Evolutionary conservation across 2,329 filamentous ascomycete species (phyloP), one percentile per base, ranked within the genome.

Genomic region (Podosphaera fusca): DNA sequence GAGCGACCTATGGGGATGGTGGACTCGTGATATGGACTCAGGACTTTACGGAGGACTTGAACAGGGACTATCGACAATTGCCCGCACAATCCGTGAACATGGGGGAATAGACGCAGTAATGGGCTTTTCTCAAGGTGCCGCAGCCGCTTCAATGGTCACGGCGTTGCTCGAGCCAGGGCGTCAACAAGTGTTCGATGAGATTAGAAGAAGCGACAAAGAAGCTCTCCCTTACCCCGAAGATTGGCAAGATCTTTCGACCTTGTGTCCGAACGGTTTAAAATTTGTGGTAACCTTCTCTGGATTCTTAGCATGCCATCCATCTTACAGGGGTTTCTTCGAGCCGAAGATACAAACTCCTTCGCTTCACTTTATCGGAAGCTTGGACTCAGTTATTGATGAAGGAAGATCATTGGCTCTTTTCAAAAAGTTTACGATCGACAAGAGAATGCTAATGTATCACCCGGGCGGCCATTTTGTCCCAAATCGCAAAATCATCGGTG

Each of bases 381-480:
- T 95, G 63, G 90, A 95, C 71, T 87, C 84, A 2, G 86, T 95
- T 0, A 89, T 96, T 0, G 85, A 88, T 36, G 89, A 95, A 72
- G 69, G 70, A 56, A 73, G 86, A 65, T 86, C 80, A 67, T 72
- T 77, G 64, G 76, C 73, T 30, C 70, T 95, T 58, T 75, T 85
- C 2, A 80, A 87, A 31, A 74, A 76, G 52, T 87, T 81, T 67
- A 74, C 73, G 0, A 51, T 73, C 65, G 58, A 36, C 35, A 61
- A 36, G 12, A 59, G 57, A 36, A 73, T 79, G 61, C 66, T 79
- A 63, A 77, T 84, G 63, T 87, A 94, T 47, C 67, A 69, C 69
- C 89, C 90, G 1, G 90, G 90, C 6, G 89, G 89, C 0, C 90
- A 96, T 68, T 88, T 94, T 65, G 78, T 95, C 65, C 90, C 90